Base-by-base conservation (phyloP, 257 asterid species). In the Echites panduratus region DNA sequence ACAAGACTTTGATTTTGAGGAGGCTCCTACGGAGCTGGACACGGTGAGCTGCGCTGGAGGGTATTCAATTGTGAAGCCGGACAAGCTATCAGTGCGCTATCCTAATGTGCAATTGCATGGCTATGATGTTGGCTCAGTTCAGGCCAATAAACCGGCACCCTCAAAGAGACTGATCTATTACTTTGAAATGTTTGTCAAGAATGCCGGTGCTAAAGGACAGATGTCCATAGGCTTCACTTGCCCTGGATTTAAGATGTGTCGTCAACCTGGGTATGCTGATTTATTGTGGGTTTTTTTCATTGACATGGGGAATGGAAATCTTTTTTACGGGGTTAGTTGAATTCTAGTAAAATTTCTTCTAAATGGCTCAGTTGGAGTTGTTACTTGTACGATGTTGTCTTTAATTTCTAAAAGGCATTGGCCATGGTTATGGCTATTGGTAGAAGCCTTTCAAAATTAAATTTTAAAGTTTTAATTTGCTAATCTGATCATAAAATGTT, bases 81-180 rank as follows among this genome's bases (percentile, higher is more conserved):
- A 90, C 72, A 95, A 95, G 84, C 86, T 95, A 7, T 90, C 99
- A 32, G 86, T 95, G 38, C 74, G 77, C 49, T 92, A 92, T 61
- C 87, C 96, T 5, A 85, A 4, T 70, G 88, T 75, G 35, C 73
- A 87, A 77, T 75, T 84, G 80, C 98, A 95, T 79, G 93, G 87
- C 8, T 90, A 91, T 77, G 98, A 95, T 58, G 98, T 95, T 19
- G 99, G 99, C 44, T 93, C 87, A 45, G 99, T 90, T 73, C 93
- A 92, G 77, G 96, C 98, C 57, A 85, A 95, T 84, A 84, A 81
- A 45, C 83, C 92, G 20, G 98, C 98, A 7, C 99, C 99, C 45
- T 77, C 79, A 47, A 90, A 89, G 81, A 77, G 96, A 54, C 75
- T 95, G 76, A 72, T 91, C 19, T 93, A 88, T 77, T 94, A 91